Evolutionary conservation across 176 grass and related monocot species (phyloP).

Genomic region (Puya raimondii): DNA sequence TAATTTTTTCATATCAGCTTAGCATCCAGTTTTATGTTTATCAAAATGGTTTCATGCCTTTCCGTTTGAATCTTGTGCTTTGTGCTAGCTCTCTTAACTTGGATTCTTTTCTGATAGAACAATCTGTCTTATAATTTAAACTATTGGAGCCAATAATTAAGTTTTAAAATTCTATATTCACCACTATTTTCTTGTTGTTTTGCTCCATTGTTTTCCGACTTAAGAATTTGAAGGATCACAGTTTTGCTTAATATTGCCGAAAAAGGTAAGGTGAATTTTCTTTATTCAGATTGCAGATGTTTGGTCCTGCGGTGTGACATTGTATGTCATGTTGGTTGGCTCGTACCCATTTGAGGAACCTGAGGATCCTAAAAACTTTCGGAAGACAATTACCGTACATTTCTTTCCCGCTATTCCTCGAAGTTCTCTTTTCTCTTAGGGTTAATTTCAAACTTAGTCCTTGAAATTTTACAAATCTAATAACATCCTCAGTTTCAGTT

Average conservation of each 20-base stretch:
- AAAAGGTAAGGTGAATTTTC: neutral
- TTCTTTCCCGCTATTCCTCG: neutral
- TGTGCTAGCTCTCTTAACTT: too few relatives aligned
- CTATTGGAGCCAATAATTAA: too few relatives aligned
- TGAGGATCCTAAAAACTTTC: constrained; percentile 81
- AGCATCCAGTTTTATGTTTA: too few relatives aligned
- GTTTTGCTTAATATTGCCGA: neutral
- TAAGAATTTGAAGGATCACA: constrained; percentile 2
- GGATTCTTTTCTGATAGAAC: too few relatives aligned
- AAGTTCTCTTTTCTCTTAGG: neutral
- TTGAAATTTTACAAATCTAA: too few relatives aligned
- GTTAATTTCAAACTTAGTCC: too few relatives aligned
- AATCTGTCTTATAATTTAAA: too few relatives aligned
- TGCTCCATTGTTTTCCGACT: neutral
- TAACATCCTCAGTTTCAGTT: too few relatives aligned
- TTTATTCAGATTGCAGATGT: constrained; percentile 67
- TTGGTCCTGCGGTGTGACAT: constrained; percentile 85
- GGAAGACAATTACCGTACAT: constrained; percentile 71
- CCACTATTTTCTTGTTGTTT: neutral
- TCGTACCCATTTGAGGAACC: constrained; percentile 98
- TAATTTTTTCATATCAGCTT: too few relatives aligned
- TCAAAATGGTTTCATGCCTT: too few relatives aligned
- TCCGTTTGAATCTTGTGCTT: too few relatives aligned
- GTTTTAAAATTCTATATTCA: too few relatives aligned
- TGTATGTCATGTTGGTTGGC: constrained; percentile 90